Conservation (phyloP, 345 rosid genomes). For the Brassica incana region DNA sequence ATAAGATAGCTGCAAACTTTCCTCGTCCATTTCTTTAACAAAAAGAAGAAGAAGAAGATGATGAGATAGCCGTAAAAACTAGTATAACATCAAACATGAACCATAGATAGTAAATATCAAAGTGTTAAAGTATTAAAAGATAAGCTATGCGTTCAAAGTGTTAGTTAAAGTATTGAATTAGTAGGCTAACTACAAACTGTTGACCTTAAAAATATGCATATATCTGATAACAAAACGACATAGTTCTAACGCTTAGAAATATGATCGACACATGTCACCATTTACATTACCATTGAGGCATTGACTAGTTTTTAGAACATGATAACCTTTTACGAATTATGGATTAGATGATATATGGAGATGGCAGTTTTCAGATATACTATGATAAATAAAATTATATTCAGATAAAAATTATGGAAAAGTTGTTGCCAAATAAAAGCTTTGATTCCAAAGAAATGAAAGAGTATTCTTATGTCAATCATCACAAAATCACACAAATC, state of each 20-base stretch:
- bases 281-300: not conserved
- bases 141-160: not conserved
- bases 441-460: not conserved
- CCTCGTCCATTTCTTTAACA: not conserved
- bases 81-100: not conserved
- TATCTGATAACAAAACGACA: not conserved
- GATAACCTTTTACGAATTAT: not conserved
- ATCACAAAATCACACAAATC: constrained; percentile 18
- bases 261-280: not conserved
- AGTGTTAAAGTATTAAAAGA: not conserved
- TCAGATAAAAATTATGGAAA: not conserved
- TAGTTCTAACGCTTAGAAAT: not conserved
- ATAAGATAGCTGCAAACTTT: too few relatives aligned
- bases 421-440: not conserved
- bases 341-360: not conserved
- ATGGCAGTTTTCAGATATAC: not conserved
- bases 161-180: not conserved
- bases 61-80: not conserved
- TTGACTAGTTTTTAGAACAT: not conserved
- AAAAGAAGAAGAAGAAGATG: not conserved
- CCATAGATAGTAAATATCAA: not conserved
- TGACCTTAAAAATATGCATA: not conserved
- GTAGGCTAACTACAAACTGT: not conserved
- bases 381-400: not conserved
- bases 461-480: constrained; percentile 11